Conservation (phyloP, 1,284 basidiomycete species). For the Ustilago sp. region DNA sequence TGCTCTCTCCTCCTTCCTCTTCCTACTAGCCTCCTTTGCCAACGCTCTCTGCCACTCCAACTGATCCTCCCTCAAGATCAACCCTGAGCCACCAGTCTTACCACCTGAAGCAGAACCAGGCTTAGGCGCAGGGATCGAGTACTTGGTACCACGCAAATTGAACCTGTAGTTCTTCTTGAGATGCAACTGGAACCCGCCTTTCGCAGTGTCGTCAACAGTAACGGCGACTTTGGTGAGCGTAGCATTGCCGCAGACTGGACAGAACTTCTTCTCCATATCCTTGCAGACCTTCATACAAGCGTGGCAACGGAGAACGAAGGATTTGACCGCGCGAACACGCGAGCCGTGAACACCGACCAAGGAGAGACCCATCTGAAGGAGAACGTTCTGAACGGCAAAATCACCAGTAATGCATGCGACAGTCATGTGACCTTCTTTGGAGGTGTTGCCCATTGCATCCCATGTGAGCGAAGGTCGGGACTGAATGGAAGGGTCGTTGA, state of each 20-base stretch:
- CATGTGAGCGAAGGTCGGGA: constrained; percentile 37
- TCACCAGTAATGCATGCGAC: constrained; percentile 83
- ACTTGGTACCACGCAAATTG: constrained; percentile 89
- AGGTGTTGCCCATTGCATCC: constrained; percentile 68
- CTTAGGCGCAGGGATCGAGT: constrained; percentile 91
- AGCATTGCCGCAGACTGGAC: constrained; percentile 94
- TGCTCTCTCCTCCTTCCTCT: constrained; percentile 59
- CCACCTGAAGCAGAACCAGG: constrained; percentile 73
- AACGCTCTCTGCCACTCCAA: constrained; percentile 67
- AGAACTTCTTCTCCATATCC: constrained; percentile 94
- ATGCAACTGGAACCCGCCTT: constrained; percentile 61
- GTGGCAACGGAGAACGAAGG: constrained; percentile 95
- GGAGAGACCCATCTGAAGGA: constrained; percentile 92
- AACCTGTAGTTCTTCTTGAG: constrained; percentile 80
- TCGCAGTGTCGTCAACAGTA: constrained; percentile 71
- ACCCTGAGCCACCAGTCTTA: constrained; percentile 53
- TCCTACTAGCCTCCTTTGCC: constrained; percentile 54
- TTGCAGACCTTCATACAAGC: constrained; percentile 99
- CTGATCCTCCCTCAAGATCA: constrained; percentile 67
- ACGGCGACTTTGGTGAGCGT: constrained; percentile 92
- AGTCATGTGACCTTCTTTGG: constrained; percentile 72
- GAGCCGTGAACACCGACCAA: constrained; percentile 92
- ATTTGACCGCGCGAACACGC: constrained; percentile 89
- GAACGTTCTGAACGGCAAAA: constrained; percentile 98
- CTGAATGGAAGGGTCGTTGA: constrained; percentile 53